Base-by-base conservation (phyloP, 495 filamentous ascomycete species). In the Schizothecium vesticola region DNA sequence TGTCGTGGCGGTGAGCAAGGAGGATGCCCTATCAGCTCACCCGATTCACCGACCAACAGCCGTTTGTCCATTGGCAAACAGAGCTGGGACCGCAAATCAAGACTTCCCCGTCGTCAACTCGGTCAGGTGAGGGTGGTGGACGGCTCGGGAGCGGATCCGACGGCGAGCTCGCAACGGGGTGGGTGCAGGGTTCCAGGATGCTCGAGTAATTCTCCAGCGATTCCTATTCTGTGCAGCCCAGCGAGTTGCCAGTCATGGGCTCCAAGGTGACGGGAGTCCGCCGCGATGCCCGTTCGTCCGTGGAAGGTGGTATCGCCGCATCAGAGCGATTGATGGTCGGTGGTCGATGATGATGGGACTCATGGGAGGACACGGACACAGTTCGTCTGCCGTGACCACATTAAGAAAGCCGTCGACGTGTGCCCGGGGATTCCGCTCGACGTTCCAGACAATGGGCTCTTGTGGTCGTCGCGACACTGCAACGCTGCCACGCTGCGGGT, bases 141-240 rank as follows among this genome's bases (percentile, higher is more conserved):
- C 70, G 72, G 72, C 70, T 74, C 72, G 72, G 72, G 65, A 72
- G 56, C 63, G 36, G 59, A 74, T 25, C 70, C 66, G 72, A 72
- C 55, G 19, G 59, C 26, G 23, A 63, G 61, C 65, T 59, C 64
- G 22, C 51, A 43, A 24, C 64, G 56, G 64, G 10, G 51, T 61
- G 57, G 59, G 56, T 59, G 51, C 56, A 60, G 56, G 43, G 43
- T 51, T 51, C 43, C 43, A 8, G 43, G 43, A 51, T 51, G 43
- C 16, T 51, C 43, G 43, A 51, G 43, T n/a, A 8, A 51, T n/a
- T n/a, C 16, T 51, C 6, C 43, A 12, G n/a, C 8, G 16, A 51
- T 16, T 4, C 33, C 33, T 16, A 19, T 43, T 43, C 33, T 13
- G 33, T n/a, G 43, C 19, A 51, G 43, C 43, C 2, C 43, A 51